A percentile compares a stretch with the other conserved stretches of the same genome.
Evolutionary conservation across 345 rosid genomes (phyloP).

Genomic region (Linum lewisii): DNA sequence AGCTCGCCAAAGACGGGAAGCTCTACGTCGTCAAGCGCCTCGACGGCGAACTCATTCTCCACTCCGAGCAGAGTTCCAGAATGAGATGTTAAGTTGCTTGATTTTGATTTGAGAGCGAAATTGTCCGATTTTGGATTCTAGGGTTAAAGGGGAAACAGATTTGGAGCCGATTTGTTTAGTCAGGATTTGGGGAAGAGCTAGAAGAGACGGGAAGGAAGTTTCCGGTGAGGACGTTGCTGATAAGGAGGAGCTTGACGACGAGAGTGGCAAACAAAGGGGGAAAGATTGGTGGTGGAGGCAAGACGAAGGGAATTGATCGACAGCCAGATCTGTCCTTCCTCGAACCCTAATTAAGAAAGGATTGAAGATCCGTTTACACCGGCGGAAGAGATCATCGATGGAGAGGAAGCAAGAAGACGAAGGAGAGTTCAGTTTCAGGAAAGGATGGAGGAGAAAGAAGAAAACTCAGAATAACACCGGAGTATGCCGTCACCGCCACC

Average conservation of each 20-base stretch:
- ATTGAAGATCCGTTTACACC: slow-evolving; percentile 13
- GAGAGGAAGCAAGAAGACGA: slow-evolving; percentile 32
- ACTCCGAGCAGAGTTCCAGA: slow-evolving; percentile 81
- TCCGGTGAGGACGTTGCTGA: slow-evolving; percentile 41
- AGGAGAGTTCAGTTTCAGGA: slow-evolving; percentile 84
- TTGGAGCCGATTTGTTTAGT: slow-evolving; percentile 75
- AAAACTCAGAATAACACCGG: slow-evolving; percentile 58
- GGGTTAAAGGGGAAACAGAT: slow-evolving; percentile 75
- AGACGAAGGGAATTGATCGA: slow-evolving; percentile 98
- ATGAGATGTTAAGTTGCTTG: slow-evolving; percentile 81
- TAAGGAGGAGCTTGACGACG: slow-evolving; percentile 36
- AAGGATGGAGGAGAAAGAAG: slow-evolving; percentile 62
- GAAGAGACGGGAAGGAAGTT: slow-evolving; percentile 79
- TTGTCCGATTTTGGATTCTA: slow-evolving; percentile 88
- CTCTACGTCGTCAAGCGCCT: slow-evolving; percentile 81
- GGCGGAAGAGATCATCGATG: slow-evolving; percentile 27
- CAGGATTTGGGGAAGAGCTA: slow-evolving; percentile 69
- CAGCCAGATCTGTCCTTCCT: slow-evolving; percentile 65
- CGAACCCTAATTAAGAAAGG: slow-evolving; percentile 42
- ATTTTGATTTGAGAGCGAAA: slow-evolving; percentile 73
- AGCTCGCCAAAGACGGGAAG: slow-evolving; percentile 68
- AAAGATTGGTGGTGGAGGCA: slow-evolving; percentile 99
- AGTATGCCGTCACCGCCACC: slow-evolving; percentile 75
- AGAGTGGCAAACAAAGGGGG: slow-evolving; percentile 67
- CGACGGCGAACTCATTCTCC: slow-evolving; percentile 46